A percentile compares a stretch with the other conserved stretches of the same genome.
Conservation (phyloP, 345 rosid genomes). For the Cardamine chenopodiifolia region DNA sequence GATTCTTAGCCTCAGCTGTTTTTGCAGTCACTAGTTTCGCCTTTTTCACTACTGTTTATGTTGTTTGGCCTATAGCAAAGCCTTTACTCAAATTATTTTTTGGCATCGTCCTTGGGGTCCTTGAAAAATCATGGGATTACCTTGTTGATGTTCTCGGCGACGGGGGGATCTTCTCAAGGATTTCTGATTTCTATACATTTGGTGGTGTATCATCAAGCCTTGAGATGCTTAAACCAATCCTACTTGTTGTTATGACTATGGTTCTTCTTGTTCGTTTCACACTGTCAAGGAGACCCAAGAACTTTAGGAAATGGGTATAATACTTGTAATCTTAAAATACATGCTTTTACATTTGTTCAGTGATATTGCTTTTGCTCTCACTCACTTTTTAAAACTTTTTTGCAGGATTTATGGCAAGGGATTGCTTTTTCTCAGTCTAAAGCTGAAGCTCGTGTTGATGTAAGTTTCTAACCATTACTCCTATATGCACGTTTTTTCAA, state of each 20-base stretch:
- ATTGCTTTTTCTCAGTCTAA: conserved; percentile 94
- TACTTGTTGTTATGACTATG: conserved; percentile 74
- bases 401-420: conserved; percentile 95
- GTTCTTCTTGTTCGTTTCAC: conserved; percentile 91
- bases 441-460: conserved; percentile 99
- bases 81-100: conserved; percentile 71
- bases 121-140: conserved; percentile 69
- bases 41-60: conserved; percentile 70
- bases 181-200: conserved; percentile 66
- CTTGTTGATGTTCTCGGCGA: conserved; percentile 61
- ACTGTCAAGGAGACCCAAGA: conserved; percentile 88
- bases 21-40: conserved; percentile 84
- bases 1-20: conserved; percentile 82
- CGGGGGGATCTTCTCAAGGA: conserved; percentile 68
- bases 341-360: conserved; percentile 17
- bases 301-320: conserved; percentile 94
- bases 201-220: conserved; percentile 84
- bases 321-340: background rate
- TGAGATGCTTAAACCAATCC: conserved; percentile 77
- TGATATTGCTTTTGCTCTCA: conserved; percentile 6
- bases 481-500: conserved; percentile 4
- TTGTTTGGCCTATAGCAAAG: conserved; percentile 77
- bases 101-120: conserved; percentile 54
- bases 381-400: conserved; percentile 19
- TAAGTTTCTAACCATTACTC: conserved; percentile 45